phyloP scores from a whole-genome alignment of 176 grass and related monocot genomes.

The Dendrocalamus sinicus region DNA sequence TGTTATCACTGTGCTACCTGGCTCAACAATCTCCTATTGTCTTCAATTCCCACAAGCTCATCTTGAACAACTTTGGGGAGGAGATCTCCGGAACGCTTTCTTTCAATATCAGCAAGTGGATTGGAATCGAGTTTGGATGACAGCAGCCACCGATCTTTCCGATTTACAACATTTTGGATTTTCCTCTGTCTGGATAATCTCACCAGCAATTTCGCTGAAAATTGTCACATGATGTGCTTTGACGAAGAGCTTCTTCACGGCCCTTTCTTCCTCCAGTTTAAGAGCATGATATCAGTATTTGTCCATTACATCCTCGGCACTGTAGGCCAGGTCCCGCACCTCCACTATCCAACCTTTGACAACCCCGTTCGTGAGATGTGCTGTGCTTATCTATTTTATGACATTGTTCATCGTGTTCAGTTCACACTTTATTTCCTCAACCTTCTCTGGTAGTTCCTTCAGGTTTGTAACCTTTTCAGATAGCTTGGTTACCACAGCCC shows the following conservation, averaged over 20 bases:
- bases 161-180: too few species aligned
- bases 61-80: not conserved
- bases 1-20: not conserved
- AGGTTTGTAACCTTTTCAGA: slow-evolving; percentile 32
- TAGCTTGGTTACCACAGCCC: not conserved
- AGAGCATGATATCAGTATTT: not conserved
- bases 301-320: too few species aligned
- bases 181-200: not conserved
- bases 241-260: not conserved
- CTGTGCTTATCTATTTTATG: too few species aligned
- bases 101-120: too few species aligned
- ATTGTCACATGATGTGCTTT: too few species aligned
- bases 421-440: not conserved
- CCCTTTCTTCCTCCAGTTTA: slow-evolving; percentile 12
- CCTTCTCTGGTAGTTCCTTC: slow-evolving; percentile 17
- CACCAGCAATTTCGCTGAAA: not conserved
- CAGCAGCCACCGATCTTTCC: not conserved
- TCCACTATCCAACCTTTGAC: too few species aligned
- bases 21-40: slow-evolving; percentile 8
- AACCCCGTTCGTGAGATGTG: too few species aligned
- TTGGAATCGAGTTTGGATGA: too few species aligned
- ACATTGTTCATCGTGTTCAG: slow-evolving; percentile 7
- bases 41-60: slow-evolving; percentile 25
- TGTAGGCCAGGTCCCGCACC: too few species aligned
- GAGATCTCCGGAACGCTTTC: too few species aligned